Evolutionary conservation across 768 basidiomycete species (phyloP).

Genomic region (Rhizopogon sp.): DNA sequence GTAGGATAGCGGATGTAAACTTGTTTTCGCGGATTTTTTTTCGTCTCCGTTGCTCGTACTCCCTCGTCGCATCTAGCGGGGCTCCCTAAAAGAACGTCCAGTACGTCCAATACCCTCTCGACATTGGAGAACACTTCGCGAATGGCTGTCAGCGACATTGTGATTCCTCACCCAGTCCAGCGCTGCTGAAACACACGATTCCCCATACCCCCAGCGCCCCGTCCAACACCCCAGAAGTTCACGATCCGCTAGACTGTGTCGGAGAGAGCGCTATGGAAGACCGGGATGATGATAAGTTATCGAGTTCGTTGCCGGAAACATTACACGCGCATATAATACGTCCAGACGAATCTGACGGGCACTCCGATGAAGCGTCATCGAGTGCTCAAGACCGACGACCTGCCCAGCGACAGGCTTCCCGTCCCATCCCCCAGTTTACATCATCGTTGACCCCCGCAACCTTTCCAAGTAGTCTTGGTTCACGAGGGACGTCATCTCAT

Average conservation of each 20-base stretch:
- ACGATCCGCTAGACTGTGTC: not conserved
- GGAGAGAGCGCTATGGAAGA: conserved; percentile 8
- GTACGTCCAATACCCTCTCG: conserved; percentile 7
- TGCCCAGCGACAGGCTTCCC: conserved; percentile 2
- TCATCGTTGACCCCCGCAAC: conserved; percentile 6
- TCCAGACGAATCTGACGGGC: not conserved
- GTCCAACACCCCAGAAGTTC: not conserved
- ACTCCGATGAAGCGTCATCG: conserved; percentile 6
- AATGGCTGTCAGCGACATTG: conserved; percentile 15
- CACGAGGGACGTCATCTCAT: conserved; percentile 1
- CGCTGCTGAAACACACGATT: conserved; percentile 10
- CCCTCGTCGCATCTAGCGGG: conserved; percentile 5
- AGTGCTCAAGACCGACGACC: conserved; percentile 2
- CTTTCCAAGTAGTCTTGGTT: conserved; percentile 1
- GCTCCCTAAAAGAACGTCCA: conserved; percentile 4
- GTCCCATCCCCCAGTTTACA: not conserved
- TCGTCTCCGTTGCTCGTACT: conserved; percentile 19
- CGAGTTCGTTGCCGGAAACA: conserved; percentile 7
- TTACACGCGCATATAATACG: conserved; percentile 6
- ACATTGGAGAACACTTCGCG: conserved; percentile 11
- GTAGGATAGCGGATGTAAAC: conserved; percentile 26
- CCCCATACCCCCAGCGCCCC: not conserved
- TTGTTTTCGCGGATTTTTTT: conserved; percentile 19
- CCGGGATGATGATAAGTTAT: conserved; percentile 1
- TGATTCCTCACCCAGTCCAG: conserved; percentile 12